Evolutionary conservation across 1,284 basidiomycete genomes (phyloP).

Genomic region (Exobasidium rhododendri): DNA sequence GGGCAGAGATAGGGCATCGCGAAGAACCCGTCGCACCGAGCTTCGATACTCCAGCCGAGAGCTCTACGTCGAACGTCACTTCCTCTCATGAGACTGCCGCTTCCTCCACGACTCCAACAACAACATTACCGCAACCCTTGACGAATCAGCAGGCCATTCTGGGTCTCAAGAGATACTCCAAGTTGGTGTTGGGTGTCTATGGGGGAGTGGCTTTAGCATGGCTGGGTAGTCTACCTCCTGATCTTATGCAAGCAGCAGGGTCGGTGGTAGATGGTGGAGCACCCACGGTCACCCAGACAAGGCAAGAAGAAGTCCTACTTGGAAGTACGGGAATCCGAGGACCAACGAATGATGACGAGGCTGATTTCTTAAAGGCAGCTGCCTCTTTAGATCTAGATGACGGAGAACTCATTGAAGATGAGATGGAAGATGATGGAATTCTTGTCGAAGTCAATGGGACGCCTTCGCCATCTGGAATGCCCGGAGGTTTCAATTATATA

Average conservation of each 20-base stretch:
- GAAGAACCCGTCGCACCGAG: slow-evolving; percentile 1
- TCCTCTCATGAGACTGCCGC: slow-evolving; percentile 5
- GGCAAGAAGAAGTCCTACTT: not conserved
- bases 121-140: slow-evolving; percentile 22
- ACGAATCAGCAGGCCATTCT: slow-evolving; percentile 33
- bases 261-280: slow-evolving; percentile 5
- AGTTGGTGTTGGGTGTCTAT: slow-evolving; percentile 44
- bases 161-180: slow-evolving; percentile 38
- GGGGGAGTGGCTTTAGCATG: slow-evolving; percentile 42
- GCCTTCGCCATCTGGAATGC: not conserved
- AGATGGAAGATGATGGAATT: not conserved
- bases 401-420: slow-evolving; percentile 22
- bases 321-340: not conserved
- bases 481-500: not conserved
- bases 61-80: slow-evolving; percentile 15
- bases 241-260: slow-evolving; percentile 9
- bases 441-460: not conserved
- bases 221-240: slow-evolving; percentile 33
- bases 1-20: slow-evolving; percentile 36
- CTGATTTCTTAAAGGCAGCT: slow-evolving; percentile 37
- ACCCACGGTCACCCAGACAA: not conserved
- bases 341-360: slow-evolving; percentile 21
- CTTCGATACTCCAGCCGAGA: slow-evolving; percentile 15
- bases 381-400: slow-evolving; percentile 35
- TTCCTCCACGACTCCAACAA: slow-evolving; percentile 16